Evolutionary conservation across 2,329 filamentous ascomycete species (phyloP).

Genomic region (Phyllosticta citrichinensis): DNA sequence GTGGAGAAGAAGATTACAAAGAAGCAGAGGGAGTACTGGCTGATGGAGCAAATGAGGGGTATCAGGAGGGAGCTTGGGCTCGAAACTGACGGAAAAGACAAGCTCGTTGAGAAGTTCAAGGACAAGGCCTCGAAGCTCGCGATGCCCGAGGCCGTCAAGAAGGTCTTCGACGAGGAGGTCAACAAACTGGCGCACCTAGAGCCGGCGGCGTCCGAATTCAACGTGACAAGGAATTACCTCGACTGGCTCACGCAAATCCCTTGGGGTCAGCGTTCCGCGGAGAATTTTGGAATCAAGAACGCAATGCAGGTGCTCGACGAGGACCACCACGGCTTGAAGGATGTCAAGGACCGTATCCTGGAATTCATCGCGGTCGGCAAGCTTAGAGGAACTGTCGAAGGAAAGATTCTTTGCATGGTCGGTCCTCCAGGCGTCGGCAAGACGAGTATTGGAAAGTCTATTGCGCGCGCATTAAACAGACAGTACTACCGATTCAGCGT

Average conservation of each 20-base stretch:
- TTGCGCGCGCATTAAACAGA: constrained; percentile 84
- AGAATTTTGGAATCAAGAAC: constrained; percentile 93
- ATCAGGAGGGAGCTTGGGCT: constrained; percentile 92
- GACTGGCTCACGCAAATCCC: constrained; percentile 98
- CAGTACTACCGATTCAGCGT: constrained; percentile 99
- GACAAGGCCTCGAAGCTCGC: constrained; percentile 88
- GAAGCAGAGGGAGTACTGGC: constrained; percentile 92
- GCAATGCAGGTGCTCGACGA: constrained; percentile 86
- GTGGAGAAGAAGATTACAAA: constrained; percentile 97
- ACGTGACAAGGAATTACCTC: constrained; percentile 94
- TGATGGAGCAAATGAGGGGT: constrained; percentile 99
- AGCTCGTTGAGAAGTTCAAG: constrained; percentile 93
- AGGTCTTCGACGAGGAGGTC: constrained; percentile 96
- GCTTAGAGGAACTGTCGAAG: constrained; percentile 90
- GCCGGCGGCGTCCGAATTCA: constrained; percentile 93
- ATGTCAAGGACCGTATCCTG: constrained; percentile 95
- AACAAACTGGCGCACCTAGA: constrained; percentile 95
- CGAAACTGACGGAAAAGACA: constrained; percentile 96
- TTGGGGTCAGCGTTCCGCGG: constrained; percentile 88
- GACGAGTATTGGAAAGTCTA: constrained; percentile 97
- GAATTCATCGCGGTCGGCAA: constrained; percentile 99
- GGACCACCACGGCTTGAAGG: constrained; percentile 92
- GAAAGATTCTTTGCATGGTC: constrained; percentile 96
- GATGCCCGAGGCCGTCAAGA: constrained; percentile 94
- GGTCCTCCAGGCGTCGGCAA: constrained; percentile 96